phyloP scores from a whole-genome alignment of 164 flowering plant genomes.

The Berberis vulgaris region DNA sequence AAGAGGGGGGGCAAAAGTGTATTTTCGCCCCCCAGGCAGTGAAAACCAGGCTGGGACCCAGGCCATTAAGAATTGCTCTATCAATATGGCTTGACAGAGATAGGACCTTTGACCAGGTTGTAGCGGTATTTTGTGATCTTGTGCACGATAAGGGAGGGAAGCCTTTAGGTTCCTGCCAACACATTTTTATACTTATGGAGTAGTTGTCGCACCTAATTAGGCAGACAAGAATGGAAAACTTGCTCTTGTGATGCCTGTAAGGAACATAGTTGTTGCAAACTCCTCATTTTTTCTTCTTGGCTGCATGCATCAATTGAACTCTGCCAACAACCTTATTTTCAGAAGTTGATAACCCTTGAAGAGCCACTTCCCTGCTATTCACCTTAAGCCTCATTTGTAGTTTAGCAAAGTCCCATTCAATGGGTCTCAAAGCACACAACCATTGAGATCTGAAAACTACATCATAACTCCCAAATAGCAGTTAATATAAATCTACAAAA shows the following conservation, averaged over 20 bases:
- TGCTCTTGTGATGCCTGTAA: background rate
- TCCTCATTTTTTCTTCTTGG: background rate
- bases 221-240: background rate
- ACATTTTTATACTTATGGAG: background rate
- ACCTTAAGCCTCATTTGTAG: background rate
- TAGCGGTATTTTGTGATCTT: constrained; percentile 1
- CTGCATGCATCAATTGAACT: background rate
- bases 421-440: background rate
- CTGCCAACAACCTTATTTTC: background rate
- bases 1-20: too few species aligned
- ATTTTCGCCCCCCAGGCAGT: too few species aligned
- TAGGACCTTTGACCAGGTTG: background rate
- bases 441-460: constrained; percentile 1
- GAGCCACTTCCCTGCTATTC: background rate
- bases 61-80: too few species aligned
- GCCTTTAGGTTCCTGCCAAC: background rate
- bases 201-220: background rate
- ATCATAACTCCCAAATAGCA: background rate
- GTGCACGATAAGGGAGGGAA: background rate
- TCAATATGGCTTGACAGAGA: background rate
- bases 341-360: background rate
- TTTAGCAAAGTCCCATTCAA: constrained; percentile 1
- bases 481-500: background rate
- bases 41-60: too few species aligned
- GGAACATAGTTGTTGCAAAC: background rate